phyloP scores from a whole-genome alignment of 108 stramenopile species.

The Skeletonema grethae region DNA sequence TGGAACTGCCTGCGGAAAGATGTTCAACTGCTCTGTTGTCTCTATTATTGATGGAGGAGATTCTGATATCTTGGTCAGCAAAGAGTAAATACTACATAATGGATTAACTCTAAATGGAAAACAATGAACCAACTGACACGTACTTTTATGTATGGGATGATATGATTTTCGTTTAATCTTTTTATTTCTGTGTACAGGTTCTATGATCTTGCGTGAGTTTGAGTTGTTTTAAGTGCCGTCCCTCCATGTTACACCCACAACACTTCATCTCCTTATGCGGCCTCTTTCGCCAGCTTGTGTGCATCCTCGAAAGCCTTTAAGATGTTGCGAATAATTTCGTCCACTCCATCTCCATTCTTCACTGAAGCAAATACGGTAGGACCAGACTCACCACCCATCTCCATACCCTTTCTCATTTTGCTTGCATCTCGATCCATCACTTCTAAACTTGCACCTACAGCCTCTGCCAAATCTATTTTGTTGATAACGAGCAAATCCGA shows the following conservation, averaged over 20 bases:
- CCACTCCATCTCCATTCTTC: slow-evolving; percentile 76
- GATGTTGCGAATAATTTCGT: slow-evolving; percentile 73
- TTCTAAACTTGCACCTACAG: slow-evolving; percentile 93
- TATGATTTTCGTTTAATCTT: too few relatives aligned
- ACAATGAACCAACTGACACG: background rate
- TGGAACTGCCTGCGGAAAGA: slow-evolving; percentile 98
- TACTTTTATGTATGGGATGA: too few relatives aligned
- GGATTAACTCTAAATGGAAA: slow-evolving; percentile 10
- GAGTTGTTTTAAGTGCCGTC: too few relatives aligned
- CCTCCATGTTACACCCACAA: too few relatives aligned
- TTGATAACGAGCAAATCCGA: slow-evolving; percentile 95
- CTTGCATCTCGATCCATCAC: slow-evolving; percentile 93
- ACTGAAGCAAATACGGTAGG: slow-evolving; percentile 95
- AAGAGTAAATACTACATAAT: slow-evolving; percentile 58
- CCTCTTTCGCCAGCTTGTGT: slow-evolving; percentile 25
- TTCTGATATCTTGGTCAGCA: slow-evolving; percentile 81
- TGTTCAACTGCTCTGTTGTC: slow-evolving; percentile 95
- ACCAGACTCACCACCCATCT: slow-evolving; percentile 47
- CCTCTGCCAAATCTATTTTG: slow-evolving; percentile 97
- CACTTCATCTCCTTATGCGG: background rate
- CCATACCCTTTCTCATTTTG: slow-evolving; percentile 76
- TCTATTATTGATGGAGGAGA: slow-evolving; percentile 94
- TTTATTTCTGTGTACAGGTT: too few relatives aligned
- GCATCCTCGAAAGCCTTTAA: slow-evolving; percentile 52
- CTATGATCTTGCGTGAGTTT: too few relatives aligned